Evolutionary conservation across 257 asterid genomes (phyloP), one percentile per base, ranked within the genome.

Genomic region (Fraxinus pennsylvanica): DNA sequence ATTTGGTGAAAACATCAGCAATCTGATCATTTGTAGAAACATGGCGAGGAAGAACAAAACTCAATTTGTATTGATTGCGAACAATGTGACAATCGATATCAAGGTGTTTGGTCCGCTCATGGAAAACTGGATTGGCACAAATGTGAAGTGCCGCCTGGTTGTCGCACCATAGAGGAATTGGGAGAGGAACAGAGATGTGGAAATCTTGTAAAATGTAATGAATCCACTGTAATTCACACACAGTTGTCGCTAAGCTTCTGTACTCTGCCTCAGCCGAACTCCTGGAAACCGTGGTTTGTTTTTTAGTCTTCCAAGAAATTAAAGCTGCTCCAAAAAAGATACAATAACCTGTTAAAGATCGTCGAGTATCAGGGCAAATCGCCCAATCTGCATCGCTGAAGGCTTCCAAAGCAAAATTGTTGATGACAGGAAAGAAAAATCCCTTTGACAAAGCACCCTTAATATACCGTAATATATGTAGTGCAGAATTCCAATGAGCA

Each of bases 181-280:
- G 33, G 0, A 7, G 15, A 1, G 1, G 22, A 13, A 0, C 1
- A 9, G 4, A 0, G 3, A 72, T 27, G 0, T 25, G 13, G 1
- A 72, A n/a, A n/a, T 27, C 76, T 9, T 12, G 19, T 4, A 52
- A 17, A 1, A 50, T 50, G n/a, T 39, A 54, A 1, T 0, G 12
- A 5, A 19, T 32, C 68, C 77, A 52, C 14, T 3, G 4, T 9
- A 32, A 15, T 14, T 54, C 32, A 13, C 30, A 29, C 0, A 32
- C 43, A 1, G 69, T 74, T 1, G 19, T 0, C 0, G 36, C 77
- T 73, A 78, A 50, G 0, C 63, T 21, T 3, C 77, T 15, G 27
- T 79, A 79, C 36, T 79, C 74, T 0, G 78, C 82, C 4, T 79
- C 74, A 15, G 9, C 74, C 38, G 63, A 72, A 6, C 73, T 72